These are phyloP conservation scores for Rhodomyrtus tomentosa DNA, from an alignment of 345 rosid genomes.

Conservation along the genomic window DNA sequence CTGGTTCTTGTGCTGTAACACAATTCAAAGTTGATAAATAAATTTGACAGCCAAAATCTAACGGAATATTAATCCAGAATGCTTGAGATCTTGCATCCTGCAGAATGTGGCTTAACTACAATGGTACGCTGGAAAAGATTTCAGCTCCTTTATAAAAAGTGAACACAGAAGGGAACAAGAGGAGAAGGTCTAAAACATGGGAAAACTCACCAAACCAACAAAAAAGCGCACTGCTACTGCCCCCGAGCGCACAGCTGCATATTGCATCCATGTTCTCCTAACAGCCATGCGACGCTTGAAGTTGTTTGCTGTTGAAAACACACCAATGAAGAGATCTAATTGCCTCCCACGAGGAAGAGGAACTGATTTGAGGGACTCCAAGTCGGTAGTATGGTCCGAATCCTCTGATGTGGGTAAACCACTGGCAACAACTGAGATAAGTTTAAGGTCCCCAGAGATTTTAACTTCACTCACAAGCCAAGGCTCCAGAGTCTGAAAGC, in stretches of 20 bases:
- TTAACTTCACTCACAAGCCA: slow-evolving; percentile 91
- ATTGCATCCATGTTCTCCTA: slow-evolving; percentile 98
- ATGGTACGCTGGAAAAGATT: neutral
- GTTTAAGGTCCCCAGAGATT: slow-evolving; percentile 66
- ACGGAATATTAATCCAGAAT: neutral
- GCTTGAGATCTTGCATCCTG: neutral
- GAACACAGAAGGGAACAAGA: neutral
- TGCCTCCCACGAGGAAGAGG: slow-evolving; percentile 42
- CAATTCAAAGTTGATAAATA: slow-evolving; percentile 3
- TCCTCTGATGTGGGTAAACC: slow-evolving; percentile 95
- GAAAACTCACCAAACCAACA: slow-evolving; percentile 83
- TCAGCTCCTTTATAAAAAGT: neutral
- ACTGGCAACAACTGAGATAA: slow-evolving; percentile 67
- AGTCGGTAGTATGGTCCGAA: slow-evolving; percentile 57
- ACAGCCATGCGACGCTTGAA: slow-evolving; percentile 96
- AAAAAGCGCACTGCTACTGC: slow-evolving; percentile 85
- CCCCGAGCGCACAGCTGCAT: slow-evolving; percentile 65
- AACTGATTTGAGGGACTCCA: slow-evolving; percentile 55
- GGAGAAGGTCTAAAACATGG: neutral
- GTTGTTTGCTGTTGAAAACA: slow-evolving; percentile 92
- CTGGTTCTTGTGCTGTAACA: slow-evolving; percentile 86
- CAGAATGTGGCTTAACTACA: neutral
- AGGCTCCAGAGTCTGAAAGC: slow-evolving; percentile 79
- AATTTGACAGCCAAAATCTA: neutral
- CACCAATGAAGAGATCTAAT: slow-evolving; percentile 79